These are phyloP conservation scores for Primulina tabacum DNA, from an alignment of 257 asterid genomes.

Conservation along the genomic window DNA sequence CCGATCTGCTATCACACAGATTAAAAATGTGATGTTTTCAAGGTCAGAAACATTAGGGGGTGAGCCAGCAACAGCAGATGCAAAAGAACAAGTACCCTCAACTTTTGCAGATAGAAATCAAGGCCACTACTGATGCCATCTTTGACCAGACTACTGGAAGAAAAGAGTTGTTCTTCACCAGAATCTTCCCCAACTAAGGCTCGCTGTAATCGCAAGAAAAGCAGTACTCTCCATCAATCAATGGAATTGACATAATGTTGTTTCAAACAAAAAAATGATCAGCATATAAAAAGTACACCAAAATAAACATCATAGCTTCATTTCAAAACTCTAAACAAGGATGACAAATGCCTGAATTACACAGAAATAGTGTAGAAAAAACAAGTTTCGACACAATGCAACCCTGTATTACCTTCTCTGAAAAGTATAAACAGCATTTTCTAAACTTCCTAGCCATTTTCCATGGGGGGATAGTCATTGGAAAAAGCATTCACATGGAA, in stretches of 20 bases:
- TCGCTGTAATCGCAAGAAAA: conserved; percentile 59
- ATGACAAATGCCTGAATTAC: neutral
- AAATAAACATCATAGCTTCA: conserved; percentile 16
- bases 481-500: neutral
- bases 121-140: conserved; percentile 64
- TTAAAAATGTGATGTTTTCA: conserved; percentile 17
- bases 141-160: conserved; percentile 45
- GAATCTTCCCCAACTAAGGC: conserved; percentile 98
- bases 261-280: conserved; percentile 5
- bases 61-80: conserved; percentile 20
- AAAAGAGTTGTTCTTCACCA: conserved; percentile 84
- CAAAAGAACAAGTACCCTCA: conserved; percentile 53
- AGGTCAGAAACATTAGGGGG: conserved; percentile 14
- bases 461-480: neutral
- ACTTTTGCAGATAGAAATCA: conserved; percentile 59
- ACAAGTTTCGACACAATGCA: conserved; percentile 7
- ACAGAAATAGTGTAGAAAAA: conserved; percentile 13
- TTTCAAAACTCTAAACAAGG: conserved; percentile 4
- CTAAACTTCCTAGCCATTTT: conserved; percentile 16
- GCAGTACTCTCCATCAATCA: conserved; percentile 25
- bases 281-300: conserved; percentile 13
- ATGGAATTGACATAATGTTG: conserved; percentile 16
- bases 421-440: conserved; percentile 10
- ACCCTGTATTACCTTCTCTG: neutral
- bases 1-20: neutral